Conservation (phyloP, 1,284 basidiomycete species). For the Porogramme epimiltina region DNA sequence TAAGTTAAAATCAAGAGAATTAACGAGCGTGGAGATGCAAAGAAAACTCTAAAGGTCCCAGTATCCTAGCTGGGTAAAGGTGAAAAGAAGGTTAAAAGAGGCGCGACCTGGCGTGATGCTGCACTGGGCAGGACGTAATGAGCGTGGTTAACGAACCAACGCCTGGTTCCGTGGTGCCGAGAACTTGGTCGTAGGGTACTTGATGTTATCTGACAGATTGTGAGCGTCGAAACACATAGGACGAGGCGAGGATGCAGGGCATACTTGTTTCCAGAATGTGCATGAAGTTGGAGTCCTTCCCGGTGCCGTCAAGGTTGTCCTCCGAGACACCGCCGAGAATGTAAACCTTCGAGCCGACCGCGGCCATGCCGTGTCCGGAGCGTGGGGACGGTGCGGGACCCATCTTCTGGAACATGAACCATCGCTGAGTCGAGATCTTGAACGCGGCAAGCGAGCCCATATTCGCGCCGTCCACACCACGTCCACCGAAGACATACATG, state of each 20-base stretch:
- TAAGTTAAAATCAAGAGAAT: constrained; percentile 17
- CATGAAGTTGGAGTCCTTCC: constrained; percentile 73
- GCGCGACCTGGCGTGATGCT: not conserved
- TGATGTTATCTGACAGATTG: constrained; percentile 60
- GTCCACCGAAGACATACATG: constrained; percentile 89
- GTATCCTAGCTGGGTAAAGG: not conserved
- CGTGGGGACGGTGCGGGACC: constrained; percentile 67
- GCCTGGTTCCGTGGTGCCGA: not conserved
- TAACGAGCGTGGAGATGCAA: constrained; percentile 1
- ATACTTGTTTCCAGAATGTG: constrained; percentile 87
- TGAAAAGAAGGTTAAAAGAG: not conserved
- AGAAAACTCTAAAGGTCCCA: not conserved
- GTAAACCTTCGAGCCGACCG: constrained; percentile 63
- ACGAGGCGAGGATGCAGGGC: constrained; percentile 9
- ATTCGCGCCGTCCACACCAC: constrained; percentile 96
- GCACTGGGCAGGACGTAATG: not conserved
- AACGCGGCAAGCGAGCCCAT: constrained; percentile 93
- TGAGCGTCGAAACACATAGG: constrained; percentile 6
- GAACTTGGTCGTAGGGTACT: constrained; percentile 5
- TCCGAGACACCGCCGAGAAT: constrained; percentile 68
- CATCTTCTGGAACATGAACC: constrained; percentile 85
- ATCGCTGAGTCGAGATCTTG: constrained; percentile 86
- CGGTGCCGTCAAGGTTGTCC: constrained; percentile 34
- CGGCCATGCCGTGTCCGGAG: constrained; percentile 71
- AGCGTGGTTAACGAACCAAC: not conserved